Conservation (phyloP, 2,329 filamentous ascomycete genomes). For the Aspergillus glaucus region DNA sequence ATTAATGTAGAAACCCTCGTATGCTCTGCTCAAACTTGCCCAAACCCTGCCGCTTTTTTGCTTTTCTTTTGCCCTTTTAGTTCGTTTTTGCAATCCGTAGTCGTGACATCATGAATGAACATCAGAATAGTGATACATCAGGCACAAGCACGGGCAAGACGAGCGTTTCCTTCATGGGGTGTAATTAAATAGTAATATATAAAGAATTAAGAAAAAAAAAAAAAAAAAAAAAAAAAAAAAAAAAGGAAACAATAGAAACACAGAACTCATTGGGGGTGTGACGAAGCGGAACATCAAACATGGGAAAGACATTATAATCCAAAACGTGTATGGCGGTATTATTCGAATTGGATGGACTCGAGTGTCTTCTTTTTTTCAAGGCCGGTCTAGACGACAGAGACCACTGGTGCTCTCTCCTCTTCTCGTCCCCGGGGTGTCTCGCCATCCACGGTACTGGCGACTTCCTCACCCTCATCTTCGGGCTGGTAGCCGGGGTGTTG, state of each 20-base stretch:
- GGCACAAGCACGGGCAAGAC: not conserved
- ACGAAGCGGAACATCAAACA: not conserved
- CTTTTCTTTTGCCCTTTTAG: not conserved
- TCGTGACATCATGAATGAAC: constrained; percentile 2
- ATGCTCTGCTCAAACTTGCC: not conserved
- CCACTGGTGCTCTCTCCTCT: constrained; percentile 26
- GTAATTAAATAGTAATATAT: not conserved
- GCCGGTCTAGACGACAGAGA: constrained; percentile 5
- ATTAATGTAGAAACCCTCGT: not conserved
- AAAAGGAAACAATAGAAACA: not conserved
- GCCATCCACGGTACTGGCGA: constrained; percentile 26
- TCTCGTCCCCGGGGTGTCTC: constrained; percentile 29
- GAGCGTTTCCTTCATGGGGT: not conserved
- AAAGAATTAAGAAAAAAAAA: not conserved
- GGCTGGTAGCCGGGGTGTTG: constrained; percentile 44
- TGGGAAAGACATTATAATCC: constrained; percentile 1
- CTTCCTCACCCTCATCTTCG: constrained; percentile 34
- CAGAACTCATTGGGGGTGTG: constrained; percentile 2
- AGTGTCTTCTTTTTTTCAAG: not conserved
- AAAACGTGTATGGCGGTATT: not conserved
- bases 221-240: not conserved
- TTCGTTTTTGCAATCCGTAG: not conserved
- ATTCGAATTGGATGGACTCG: no score
- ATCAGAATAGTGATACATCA: no score
- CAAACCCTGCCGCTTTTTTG: not conserved